Conservation (phyloP, 805 yeast genomes). For the Barnettozyma siamensis region DNA sequence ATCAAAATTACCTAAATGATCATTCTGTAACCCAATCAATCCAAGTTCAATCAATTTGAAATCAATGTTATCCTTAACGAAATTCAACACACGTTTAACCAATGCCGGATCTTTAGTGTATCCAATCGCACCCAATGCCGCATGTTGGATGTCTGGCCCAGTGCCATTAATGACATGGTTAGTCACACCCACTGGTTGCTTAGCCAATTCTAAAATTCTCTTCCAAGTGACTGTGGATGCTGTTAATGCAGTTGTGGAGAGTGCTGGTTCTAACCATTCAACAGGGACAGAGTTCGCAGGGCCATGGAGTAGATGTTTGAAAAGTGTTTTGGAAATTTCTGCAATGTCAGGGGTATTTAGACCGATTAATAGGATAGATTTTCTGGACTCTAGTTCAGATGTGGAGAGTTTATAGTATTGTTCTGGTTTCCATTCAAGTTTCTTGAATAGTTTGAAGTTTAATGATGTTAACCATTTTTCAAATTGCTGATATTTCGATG, state of each 20-base stretch:
- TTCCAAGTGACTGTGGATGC: slow-evolving; percentile 49
- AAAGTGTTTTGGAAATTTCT: slow-evolving; percentile 34
- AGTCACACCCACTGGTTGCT: slow-evolving; percentile 41
- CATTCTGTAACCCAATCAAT: slow-evolving; percentile 46
- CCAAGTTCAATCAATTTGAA: slow-evolving; percentile 49
- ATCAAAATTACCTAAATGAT: slow-evolving; percentile 28
- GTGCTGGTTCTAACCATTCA: slow-evolving; percentile 40
- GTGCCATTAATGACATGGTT: slow-evolving; percentile 25
- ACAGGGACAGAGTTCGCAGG: slow-evolving; percentile 47
- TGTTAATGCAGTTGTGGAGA: slow-evolving; percentile 36
- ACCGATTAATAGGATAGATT: slow-evolving; percentile 38
- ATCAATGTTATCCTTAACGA: slow-evolving; percentile 51
- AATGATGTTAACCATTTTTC: slow-evolving; percentile 12
- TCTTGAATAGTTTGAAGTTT: slow-evolving; percentile 23
- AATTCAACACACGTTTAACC: slow-evolving; percentile 49
- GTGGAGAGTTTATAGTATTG: slow-evolving; percentile 29
- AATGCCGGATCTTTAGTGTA: slow-evolving; percentile 41
- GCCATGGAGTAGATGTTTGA: slow-evolving; percentile 48
- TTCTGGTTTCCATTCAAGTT: slow-evolving; percentile 35
- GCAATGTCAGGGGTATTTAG: slow-evolving; percentile 19
- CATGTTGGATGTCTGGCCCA: slow-evolving; percentile 41
- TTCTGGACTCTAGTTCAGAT: slow-evolving; percentile 40
- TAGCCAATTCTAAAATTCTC: slow-evolving; percentile 47
- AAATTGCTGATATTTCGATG: slow-evolving; percentile 6
- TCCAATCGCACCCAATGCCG: slow-evolving; percentile 52